phyloP scores from a whole-genome alignment of 345 rosid species.

The Durio zibethinus region DNA sequence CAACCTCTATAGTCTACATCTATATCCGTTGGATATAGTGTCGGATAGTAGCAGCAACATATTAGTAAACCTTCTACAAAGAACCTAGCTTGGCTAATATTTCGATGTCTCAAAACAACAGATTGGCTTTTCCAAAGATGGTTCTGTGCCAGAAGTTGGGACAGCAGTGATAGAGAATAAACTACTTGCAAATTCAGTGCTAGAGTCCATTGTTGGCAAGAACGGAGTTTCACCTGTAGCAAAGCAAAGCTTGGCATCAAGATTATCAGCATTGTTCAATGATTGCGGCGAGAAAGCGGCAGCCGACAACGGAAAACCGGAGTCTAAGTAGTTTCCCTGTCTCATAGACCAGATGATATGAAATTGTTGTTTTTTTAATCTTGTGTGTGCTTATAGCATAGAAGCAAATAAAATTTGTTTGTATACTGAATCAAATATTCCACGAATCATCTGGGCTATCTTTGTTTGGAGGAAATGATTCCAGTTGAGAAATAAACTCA shows the following conservation, averaged over 20 bases:
- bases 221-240: conserved; percentile 71
- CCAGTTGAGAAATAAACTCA: neutral
- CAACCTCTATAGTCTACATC: too few relatives aligned
- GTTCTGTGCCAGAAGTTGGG: conserved; percentile 44
- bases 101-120: conserved; percentile 21
- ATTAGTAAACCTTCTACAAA: neutral
- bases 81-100: neutral
- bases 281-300: conserved; percentile 11
- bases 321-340: neutral
- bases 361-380: neutral
- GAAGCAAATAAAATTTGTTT: conserved; percentile 1
- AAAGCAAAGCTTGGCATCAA: conserved; percentile 50
- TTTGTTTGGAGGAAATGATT: neutral
- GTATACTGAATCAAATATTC: neutral
- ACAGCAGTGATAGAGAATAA: conserved; percentile 57
- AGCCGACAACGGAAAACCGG: conserved; percentile 12
- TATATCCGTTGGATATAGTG: too few relatives aligned
- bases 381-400: neutral
- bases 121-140: conserved; percentile 72
- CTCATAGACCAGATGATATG: neutral
- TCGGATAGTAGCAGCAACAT: neutral
- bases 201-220: conserved; percentile 76
- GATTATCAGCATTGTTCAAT: conserved; percentile 42
- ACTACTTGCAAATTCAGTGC: conserved; percentile 53
- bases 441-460: neutral